These are phyloP conservation scores for Penicillium corylophilum DNA, from an alignment of 2,329 filamentous ascomycete species.

Conservation along the genomic window DNA sequence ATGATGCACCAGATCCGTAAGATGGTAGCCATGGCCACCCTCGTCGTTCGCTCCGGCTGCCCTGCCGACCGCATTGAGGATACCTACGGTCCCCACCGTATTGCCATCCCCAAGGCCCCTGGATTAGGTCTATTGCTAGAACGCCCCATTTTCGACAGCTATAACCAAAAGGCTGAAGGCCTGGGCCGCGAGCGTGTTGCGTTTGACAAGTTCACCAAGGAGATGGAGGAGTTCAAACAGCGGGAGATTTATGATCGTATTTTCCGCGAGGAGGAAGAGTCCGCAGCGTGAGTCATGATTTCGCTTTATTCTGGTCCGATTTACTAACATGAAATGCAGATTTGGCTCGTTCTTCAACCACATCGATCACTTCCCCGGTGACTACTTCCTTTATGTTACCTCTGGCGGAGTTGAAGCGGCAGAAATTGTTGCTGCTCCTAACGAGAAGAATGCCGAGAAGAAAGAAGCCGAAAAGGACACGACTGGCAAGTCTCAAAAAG, in stretches of 20 bases:
- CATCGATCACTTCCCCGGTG: conserved; percentile 69
- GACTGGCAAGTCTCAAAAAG: conserved; percentile 25
- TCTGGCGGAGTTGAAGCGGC: conserved; percentile 66
- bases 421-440: conserved; percentile 34
- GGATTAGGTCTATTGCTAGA: conserved; percentile 85
- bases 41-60: conserved; percentile 82
- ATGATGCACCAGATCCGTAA: conserved; percentile 99
- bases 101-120: conserved; percentile 92
- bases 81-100: conserved; percentile 68
- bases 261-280: conserved; percentile 83
- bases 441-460: conserved; percentile 4
- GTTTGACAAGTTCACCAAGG: conserved; percentile 72
- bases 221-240: conserved; percentile 88
- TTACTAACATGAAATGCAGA: conserved; percentile 40
- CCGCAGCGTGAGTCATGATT: conserved; percentile 71
- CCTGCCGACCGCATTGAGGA: conserved; percentile 68
- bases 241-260: conserved; percentile 88
- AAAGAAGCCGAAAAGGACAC: conserved; percentile 4
- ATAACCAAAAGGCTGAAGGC: conserved; percentile 71
- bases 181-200: conserved; percentile 69
- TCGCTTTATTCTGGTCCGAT: background rate
- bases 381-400: conserved; percentile 73
- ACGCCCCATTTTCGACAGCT: conserved; percentile 84
- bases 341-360: conserved; percentile 79
- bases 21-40: conserved; percentile 90